Conservation (phyloP, 2,329 filamentous ascomycete genomes). For the Colletotrichum gloeosporioides region DNA sequence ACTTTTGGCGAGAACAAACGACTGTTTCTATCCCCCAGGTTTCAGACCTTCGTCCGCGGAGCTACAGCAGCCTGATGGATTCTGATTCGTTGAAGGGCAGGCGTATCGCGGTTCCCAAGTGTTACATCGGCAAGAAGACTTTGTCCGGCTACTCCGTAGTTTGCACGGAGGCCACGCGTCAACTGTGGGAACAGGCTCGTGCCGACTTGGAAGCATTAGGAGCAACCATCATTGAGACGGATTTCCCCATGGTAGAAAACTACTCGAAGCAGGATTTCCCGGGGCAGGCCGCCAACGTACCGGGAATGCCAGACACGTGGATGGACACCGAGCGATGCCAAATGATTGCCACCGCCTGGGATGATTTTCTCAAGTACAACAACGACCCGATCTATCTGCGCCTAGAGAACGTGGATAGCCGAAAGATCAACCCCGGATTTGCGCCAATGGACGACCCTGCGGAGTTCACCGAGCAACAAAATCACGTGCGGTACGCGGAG, state of each 20-base stretch:
- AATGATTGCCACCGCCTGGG: slow-evolving; percentile 50
- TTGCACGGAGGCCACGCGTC: slow-evolving; percentile 19
- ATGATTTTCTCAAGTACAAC: slow-evolving; percentile 52
- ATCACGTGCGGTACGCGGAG: slow-evolving; percentile 13
- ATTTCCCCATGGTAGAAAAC: slow-evolving; percentile 8
- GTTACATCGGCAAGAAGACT: slow-evolving; percentile 50
- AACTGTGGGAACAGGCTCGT: slow-evolving; percentile 35
- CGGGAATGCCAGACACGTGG: slow-evolving; percentile 34
- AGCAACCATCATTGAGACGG: slow-evolving; percentile 41
- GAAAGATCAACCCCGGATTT: slow-evolving; percentile 29
- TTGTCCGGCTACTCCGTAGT: background rate
- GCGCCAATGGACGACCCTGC: slow-evolving; percentile 8
- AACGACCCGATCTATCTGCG: slow-evolving; percentile 40
- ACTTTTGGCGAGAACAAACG: slow-evolving; percentile 61
- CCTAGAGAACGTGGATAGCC: slow-evolving; percentile 43
- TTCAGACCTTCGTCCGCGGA: slow-evolving; percentile 33
- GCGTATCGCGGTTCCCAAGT: slow-evolving; percentile 53
- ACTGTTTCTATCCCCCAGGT: slow-evolving; percentile 44
- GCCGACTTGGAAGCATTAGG: slow-evolving; percentile 43
- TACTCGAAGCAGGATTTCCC: background rate
- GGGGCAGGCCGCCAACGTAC: slow-evolving; percentile 9
- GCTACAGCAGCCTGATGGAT: slow-evolving; percentile 35
- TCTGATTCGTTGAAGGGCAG: slow-evolving; percentile 43
- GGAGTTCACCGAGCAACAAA: slow-evolving; percentile 5
- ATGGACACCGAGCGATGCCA: slow-evolving; percentile 45